Conservation (phyloP, 1,139 yeast species). For the Zygosaccharomyces pseudobailii region DNA sequence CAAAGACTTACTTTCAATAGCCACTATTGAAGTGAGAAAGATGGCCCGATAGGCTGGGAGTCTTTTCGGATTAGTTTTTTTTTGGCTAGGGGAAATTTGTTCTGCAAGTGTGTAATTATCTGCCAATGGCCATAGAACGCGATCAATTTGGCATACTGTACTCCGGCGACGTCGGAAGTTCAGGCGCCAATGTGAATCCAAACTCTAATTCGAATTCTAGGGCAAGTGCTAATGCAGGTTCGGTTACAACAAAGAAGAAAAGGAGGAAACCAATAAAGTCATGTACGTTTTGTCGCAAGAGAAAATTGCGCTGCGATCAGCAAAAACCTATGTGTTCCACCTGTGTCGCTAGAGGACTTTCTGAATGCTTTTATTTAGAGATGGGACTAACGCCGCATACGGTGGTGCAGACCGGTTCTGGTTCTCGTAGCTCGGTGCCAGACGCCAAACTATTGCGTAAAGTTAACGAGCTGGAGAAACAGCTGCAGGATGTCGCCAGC, state of each 20-base stretch:
- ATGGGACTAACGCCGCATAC: conserved; percentile 15
- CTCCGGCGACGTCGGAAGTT: not conserved
- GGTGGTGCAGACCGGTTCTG: not conserved
- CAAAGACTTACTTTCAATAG: not conserved
- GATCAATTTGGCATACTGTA: not conserved
- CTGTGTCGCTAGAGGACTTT: conserved; percentile 25
- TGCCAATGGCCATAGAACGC: not conserved
- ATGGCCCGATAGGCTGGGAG: not conserved
- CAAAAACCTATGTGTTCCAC: conserved; percentile 28
- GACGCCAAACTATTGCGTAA: conserved; percentile 5
- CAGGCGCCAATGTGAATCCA: not conserved
- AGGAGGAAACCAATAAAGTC: conserved; percentile 29
- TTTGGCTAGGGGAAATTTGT: not conserved
- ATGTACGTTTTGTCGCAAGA: conserved; percentile 30
- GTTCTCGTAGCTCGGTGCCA: not conserved
- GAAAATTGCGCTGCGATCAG: conserved; percentile 33
- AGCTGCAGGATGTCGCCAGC: conserved; percentile 3
- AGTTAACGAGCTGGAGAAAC: conserved; percentile 10
- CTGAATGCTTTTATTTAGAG: conserved; percentile 25
- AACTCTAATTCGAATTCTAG: not conserved
- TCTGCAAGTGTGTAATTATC: not conserved
- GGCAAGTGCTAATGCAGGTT: conserved; percentile 1
- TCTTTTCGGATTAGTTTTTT: not conserved
- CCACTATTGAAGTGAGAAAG: not conserved
- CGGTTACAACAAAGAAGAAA: conserved; percentile 12